Conservation (phyloP, 306 rosid species). For the Oemleria cerasiformis region DNA sequence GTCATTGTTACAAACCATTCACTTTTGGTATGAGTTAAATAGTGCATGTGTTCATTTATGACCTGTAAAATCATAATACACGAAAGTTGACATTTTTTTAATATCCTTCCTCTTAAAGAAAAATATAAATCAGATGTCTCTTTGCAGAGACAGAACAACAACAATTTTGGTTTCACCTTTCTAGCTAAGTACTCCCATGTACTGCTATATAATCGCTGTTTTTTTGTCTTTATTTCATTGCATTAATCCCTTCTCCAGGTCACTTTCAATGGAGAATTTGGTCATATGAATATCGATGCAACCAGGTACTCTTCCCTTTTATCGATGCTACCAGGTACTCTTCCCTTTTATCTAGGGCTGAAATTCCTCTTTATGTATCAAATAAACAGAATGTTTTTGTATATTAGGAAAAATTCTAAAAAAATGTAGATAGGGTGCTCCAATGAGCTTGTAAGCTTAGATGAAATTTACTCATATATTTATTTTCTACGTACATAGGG, state of each 20-base stretch:
- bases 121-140: not conserved
- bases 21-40: slow-evolving; percentile 54
- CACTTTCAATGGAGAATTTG: slow-evolving; percentile 88
- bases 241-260: slow-evolving; percentile 54
- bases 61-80: not conserved
- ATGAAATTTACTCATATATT: no score
- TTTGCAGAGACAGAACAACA: not conserved
- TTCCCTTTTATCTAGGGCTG: no score
- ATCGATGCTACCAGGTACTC: no score
- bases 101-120: not conserved
- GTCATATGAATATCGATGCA: no score
- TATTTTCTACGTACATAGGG: no score
- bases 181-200: not conserved
- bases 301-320: no score
- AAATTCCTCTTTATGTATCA: no score
- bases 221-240: slow-evolving; percentile 15
- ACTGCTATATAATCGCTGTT: slow-evolving; percentile 17
- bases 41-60: slow-evolving; percentile 19
- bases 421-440: no score
- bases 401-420: no score
- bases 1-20: slow-evolving; percentile 85
- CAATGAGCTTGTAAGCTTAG: no score
- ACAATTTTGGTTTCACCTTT: not conserved
- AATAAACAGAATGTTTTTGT: no score
- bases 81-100: not conserved